A percentile compares a stretch with the other conserved stretches of the same genome.
These are phyloP conservation scores for Prototheca cutis DNA, from an alignment of 163 green algal species.

Conservation along the genomic window DNA sequence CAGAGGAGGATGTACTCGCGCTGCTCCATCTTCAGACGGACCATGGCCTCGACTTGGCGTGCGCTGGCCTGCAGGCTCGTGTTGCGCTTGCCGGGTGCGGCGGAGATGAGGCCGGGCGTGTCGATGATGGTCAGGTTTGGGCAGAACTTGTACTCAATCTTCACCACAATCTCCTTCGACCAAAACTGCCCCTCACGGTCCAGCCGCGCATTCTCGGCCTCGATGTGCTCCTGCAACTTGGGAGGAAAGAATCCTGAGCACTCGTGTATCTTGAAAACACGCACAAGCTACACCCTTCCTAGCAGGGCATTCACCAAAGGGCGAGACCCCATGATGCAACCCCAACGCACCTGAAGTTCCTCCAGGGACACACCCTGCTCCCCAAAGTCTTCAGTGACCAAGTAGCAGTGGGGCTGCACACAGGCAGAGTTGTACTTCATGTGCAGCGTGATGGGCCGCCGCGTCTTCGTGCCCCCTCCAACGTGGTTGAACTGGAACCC, in stretches of 20 bases:
- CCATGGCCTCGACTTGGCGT: constrained; percentile 77
- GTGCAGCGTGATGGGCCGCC: constrained; percentile 87
- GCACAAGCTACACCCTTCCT: too few species aligned
- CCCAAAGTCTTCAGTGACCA: constrained; percentile 69
- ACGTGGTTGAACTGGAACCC: constrained; percentile 98
- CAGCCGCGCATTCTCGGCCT: constrained; percentile 81
- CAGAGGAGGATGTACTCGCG: constrained; percentile 92
- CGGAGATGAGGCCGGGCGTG: constrained; percentile 86
- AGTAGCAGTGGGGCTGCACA: constrained; percentile 76
- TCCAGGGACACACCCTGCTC: constrained; percentile 78
- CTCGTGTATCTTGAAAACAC: too few species aligned
- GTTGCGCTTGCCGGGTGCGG: constrained; percentile 78
- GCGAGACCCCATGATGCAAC: too few species aligned
- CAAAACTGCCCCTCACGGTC: constrained; percentile 83
- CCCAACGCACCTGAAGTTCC: constrained; percentile 70
- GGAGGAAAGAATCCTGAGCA: too few species aligned
- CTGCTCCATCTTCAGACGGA: constrained; percentile 74
- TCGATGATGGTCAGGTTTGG: constrained; percentile 98
- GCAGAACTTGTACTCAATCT: constrained; percentile 92
- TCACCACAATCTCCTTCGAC: constrained; percentile 84
- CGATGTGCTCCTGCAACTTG: constrained; percentile 89
- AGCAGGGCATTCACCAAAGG: too few species aligned
- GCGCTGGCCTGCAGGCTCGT: constrained; percentile 52
- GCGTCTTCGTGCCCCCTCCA: constrained; percentile 90
- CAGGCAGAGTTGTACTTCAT: constrained; percentile 84